Conservation (phyloP, 352 stramenopile genomes). For the Phytophthora aleatoria region DNA sequence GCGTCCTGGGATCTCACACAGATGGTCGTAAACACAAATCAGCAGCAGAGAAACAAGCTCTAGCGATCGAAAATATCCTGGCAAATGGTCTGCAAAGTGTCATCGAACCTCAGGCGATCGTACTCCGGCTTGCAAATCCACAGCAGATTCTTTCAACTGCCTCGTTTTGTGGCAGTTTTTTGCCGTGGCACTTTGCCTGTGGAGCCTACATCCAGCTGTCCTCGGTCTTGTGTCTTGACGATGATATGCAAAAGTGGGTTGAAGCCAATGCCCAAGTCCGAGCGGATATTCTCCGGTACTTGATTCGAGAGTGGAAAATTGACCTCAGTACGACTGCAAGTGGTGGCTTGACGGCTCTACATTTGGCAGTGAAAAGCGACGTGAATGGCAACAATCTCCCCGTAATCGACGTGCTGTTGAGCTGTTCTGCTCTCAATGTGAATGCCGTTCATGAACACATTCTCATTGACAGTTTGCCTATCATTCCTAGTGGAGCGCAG, state of each 20-base stretch:
- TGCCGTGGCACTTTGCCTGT: conserved; percentile 72
- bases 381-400: conserved; percentile 46
- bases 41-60: conserved; percentile 44
- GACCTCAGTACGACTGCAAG: conserved; percentile 37
- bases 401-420: conserved; percentile 57
- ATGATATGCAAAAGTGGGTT: conserved; percentile 50
- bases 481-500: conserved; percentile 41
- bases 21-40: conserved; percentile 71
- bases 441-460: conserved; percentile 70
- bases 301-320: conserved; percentile 39
- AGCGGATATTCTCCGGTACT: conserved; percentile 41
- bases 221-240: conserved; percentile 45
- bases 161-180: conserved; percentile 39
- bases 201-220: conserved; percentile 50
- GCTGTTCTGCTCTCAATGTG: conserved; percentile 17
- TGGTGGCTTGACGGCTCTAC: conserved; percentile 47
- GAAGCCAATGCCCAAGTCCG: conserved; percentile 46
- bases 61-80: conserved; percentile 66
- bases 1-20: conserved; percentile 36
- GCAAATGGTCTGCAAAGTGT: conserved; percentile 45
- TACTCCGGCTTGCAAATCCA: conserved; percentile 34
- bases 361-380: conserved; percentile 61
- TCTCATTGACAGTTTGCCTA: conserved; percentile 47
- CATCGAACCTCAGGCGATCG: conserved; percentile 40
- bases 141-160: conserved; percentile 39